A percentile compares a stretch with the other conserved stretches of the same genome.
phyloP scores from a whole-genome alignment of 208 protist species.

The Wallacemonas collosoma region DNA sequence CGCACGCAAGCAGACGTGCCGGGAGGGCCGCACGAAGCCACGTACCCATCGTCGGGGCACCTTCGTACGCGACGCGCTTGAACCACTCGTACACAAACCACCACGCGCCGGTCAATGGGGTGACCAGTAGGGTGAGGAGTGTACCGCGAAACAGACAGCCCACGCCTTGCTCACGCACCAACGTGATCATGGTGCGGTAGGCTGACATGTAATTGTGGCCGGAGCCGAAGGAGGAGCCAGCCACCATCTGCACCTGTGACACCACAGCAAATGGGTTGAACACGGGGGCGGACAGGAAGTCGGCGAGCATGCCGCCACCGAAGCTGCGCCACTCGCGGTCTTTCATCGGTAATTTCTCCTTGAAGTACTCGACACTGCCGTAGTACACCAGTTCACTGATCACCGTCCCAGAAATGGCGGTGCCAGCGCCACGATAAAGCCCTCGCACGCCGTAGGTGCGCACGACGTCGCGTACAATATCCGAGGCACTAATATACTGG shows the following conservation, averaged over 20 bases:
- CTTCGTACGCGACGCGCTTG: slow-evolving; percentile 59
- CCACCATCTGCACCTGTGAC: slow-evolving; percentile 88
- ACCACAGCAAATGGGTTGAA: slow-evolving; percentile 85
- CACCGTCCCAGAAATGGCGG: slow-evolving; percentile 63
- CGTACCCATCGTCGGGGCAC: slow-evolving; percentile 28
- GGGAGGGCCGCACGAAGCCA: slow-evolving; percentile 27
- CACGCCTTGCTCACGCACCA: slow-evolving; percentile 63
- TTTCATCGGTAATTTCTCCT: slow-evolving; percentile 66
- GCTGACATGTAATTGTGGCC: slow-evolving; percentile 81
- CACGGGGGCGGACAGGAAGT: slow-evolving; percentile 63
- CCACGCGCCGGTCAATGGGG: slow-evolving; percentile 77
- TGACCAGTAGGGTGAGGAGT: slow-evolving; percentile 65
- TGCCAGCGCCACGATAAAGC: slow-evolving; percentile 69
- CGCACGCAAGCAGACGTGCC: slow-evolving; percentile 13
- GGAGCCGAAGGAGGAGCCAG: slow-evolving; percentile 48
- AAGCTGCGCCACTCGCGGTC: slow-evolving; percentile 74
- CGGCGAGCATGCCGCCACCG: slow-evolving; percentile 65
- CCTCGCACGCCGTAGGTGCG: slow-evolving; percentile 50
- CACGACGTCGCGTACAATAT: slow-evolving; percentile 51
- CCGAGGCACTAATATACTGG: slow-evolving; percentile 35
- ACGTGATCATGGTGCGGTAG: slow-evolving; percentile 50
- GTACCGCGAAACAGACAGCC: slow-evolving; percentile 72
- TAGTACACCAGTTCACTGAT: slow-evolving; percentile 83
- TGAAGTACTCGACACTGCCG: slow-evolving; percentile 70
- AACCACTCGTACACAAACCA: slow-evolving; percentile 84